Evolutionary conservation across 768 basidiomycete species (phyloP).

Genomic region (Tylopilus intermedius): DNA sequence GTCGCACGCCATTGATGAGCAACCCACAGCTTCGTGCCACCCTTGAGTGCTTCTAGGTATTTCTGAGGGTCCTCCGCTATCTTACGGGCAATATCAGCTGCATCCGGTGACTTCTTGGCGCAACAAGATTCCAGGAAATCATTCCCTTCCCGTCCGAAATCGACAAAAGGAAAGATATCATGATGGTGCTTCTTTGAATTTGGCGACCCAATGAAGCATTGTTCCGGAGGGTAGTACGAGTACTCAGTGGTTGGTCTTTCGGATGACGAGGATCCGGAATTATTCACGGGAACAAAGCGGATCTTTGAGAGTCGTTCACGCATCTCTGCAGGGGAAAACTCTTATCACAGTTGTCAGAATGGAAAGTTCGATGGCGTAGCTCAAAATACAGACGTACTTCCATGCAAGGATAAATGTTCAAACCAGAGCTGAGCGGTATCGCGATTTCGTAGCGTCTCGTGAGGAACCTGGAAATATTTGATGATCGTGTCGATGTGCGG

Average conservation of each 20-base stretch:
- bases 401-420: conserved; percentile 1
- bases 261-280: neutral
- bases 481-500: conserved; percentile 3
- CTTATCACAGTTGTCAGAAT: conserved; percentile 1
- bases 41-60: conserved; percentile 1
- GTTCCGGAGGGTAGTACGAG: conserved; percentile 1
- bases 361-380: neutral
- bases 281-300: conserved; percentile 11
- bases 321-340: conserved; percentile 5
- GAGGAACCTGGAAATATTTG: neutral
- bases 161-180: conserved; percentile 9
- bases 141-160: conserved; percentile 6
- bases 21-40: conserved; percentile 2
- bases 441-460: neutral
- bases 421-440: conserved; percentile 6
- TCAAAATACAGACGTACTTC: conserved; percentile 3
- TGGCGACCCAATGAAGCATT: conserved; percentile 10
- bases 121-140: conserved; percentile 11
- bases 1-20: neutral
- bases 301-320: conserved; percentile 7
- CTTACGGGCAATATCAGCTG: conserved; percentile 9
- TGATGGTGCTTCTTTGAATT: conserved; percentile 8
- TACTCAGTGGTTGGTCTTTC: neutral
- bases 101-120: conserved; percentile 13
- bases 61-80: conserved; percentile 5